A percentile compares a stretch with the other conserved stretches of the same genome.
phyloP scores from a whole-genome alignment of 768 basidiomycete species.

The Astraeus odoratus region DNA sequence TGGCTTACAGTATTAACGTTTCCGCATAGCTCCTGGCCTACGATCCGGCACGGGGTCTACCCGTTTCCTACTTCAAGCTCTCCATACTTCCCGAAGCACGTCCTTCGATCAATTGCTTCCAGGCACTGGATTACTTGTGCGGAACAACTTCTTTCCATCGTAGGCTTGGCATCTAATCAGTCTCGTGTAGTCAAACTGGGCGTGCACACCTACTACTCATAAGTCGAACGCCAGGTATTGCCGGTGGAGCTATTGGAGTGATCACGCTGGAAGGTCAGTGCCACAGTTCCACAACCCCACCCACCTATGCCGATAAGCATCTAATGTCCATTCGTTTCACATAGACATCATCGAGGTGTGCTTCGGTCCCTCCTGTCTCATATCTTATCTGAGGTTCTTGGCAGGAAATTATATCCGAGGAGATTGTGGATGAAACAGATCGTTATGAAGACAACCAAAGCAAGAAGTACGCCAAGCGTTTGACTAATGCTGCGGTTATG shows the following conservation, averaged over 20 bases:
- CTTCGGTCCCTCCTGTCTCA: constrained; percentile 1
- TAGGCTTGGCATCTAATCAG: not conserved
- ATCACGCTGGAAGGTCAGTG: constrained; percentile 75
- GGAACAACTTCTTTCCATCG: constrained; percentile 9
- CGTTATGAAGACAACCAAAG: constrained; percentile 81
- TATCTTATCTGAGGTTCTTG: constrained; percentile 8
- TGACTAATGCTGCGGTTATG: constrained; percentile 73
- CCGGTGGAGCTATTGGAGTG: constrained; percentile 85
- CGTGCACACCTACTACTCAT: constrained; percentile 88
- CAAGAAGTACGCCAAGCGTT: constrained; percentile 64
- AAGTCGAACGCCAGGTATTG: constrained; percentile 71
- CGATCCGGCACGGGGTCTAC: constrained; percentile 73
- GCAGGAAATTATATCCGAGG: constrained; percentile 91
- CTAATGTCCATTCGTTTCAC: constrained; percentile 16
- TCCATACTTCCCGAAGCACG: constrained; percentile 85
- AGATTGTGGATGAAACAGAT: constrained; percentile 95
- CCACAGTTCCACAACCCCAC: constrained; percentile 2
- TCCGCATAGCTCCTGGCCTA: constrained; percentile 69
- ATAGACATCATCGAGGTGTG: constrained; percentile 72
- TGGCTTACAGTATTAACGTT: constrained; percentile 4
- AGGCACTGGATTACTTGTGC: constrained; percentile 89
- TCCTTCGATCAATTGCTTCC: constrained; percentile 88
- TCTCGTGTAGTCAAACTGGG: constrained; percentile 69
- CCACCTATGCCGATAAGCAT: not conserved
- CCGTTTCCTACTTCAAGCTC: constrained; percentile 69